These are phyloP conservation scores for Hymenochaete sp. DNA, from an alignment of 1,284 basidiomycete genomes.

Conservation along the genomic window DNA sequence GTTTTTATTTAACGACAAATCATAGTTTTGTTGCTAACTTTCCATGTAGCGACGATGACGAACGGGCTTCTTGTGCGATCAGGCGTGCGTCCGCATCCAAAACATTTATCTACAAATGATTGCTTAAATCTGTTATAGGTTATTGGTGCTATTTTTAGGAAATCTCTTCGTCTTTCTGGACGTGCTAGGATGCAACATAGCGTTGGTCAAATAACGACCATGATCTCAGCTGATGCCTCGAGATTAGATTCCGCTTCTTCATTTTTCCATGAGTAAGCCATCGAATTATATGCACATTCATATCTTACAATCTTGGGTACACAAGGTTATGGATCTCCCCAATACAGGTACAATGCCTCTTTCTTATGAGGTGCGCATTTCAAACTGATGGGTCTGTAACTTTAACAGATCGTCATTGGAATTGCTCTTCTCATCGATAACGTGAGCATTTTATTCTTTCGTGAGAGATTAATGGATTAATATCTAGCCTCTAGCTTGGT, in stretches of 20 bases:
- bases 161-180: constrained; percentile 61
- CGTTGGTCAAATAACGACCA: constrained; percentile 62
- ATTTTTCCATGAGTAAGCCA: constrained; percentile 43
- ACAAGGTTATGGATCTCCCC: constrained; percentile 47
- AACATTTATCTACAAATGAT: constrained; percentile 14
- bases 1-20: constrained; percentile 18
- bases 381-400: constrained; percentile 1
- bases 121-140: constrained; percentile 30
- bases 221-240: constrained; percentile 59
- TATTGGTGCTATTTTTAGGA: constrained; percentile 63
- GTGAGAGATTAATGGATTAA: neutral
- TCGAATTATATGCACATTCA: constrained; percentile 14
- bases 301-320: constrained; percentile 1
- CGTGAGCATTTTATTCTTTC: constrained; percentile 28
- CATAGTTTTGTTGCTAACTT: constrained; percentile 3
- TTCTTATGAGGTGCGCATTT: neutral
- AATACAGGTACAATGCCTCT: constrained; percentile 34
- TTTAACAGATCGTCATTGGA: constrained; percentile 47
- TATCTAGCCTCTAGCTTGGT: constrained; percentile 39
- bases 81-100: constrained; percentile 30
- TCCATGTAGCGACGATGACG: constrained; percentile 38
- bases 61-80: constrained; percentile 45
- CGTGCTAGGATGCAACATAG: constrained; percentile 51
- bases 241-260: constrained; percentile 41
- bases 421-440: constrained; percentile 57